Base-by-base conservation (phyloP, 2,329 filamentous ascomycete genomes). In the Trichoderma afroharzianum region DNA sequence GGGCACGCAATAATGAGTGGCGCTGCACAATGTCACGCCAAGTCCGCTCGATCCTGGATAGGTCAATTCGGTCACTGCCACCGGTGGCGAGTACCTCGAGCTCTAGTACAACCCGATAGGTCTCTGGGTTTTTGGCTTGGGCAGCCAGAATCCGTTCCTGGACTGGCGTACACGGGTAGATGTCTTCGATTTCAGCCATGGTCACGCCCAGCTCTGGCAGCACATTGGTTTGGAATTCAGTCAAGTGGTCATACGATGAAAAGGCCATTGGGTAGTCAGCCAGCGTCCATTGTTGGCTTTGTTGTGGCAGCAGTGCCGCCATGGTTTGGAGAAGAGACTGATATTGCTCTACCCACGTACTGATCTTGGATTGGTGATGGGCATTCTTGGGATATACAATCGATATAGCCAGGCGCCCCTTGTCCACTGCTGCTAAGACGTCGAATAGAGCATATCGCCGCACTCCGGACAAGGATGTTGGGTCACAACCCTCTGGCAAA, bases 231-330 rank as follows among this genome's bases (percentile, higher is more conserved):
- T 36, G 12, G 33, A 36, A 36, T 36, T 36, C 33, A 36, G 12
- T 15, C 14, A 36, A 21, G 47, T 71, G 24, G n/a, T 68, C 26
- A 30, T 73, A 71, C 2, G 68, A 63, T 21, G 33, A 63, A 57
- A 73, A 72, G 6, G 62, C 68, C n/a, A 79, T 70, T 3, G 78
- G 76, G 63, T 79, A 78, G 33, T 75, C 77, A 67, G 74, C 74
- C 14, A 78, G 69, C 1, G 78, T 80, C 61, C 74, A 74, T 12
- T 71, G 33, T 9, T 36, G 33, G 21, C 28, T 5, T 43, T 21
- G 63, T 33, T 33, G 55, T 24, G 7, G 21, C 7, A 73, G 57
- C 53, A 18, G 21, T 6, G 39, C 21, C 11, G 70, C 61, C 61
- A 70, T 66, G 7, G 62, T 47, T n/a, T 26, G 11, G 24, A 73